These are phyloP conservation scores for Globisporangium spiculum DNA, from an alignment of 352 stramenopile species.

Conservation along the genomic window DNA sequence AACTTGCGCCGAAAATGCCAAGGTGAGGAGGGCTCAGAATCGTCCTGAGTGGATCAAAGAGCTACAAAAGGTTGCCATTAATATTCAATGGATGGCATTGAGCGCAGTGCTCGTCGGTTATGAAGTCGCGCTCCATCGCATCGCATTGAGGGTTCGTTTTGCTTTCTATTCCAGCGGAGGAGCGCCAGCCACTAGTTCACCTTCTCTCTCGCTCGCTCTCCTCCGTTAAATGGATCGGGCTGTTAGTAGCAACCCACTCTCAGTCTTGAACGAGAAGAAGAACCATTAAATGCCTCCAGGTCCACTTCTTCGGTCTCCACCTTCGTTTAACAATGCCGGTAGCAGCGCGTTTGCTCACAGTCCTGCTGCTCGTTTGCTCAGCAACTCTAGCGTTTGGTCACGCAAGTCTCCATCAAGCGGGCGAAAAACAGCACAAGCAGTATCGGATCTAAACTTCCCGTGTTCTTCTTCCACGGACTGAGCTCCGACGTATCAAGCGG, in stretches of 20 bases:
- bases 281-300: not conserved
- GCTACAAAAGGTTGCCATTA: not conserved
- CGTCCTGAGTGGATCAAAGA: no score
- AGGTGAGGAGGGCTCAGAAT: no score
- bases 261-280: not conserved
- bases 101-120: not conserved
- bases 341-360: not conserved
- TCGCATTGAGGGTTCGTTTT: not conserved
- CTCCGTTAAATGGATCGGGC: not conserved
- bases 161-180: not conserved
- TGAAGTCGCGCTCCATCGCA: not conserved
- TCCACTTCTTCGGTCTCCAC: not conserved
- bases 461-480: slow-evolving; percentile 36
- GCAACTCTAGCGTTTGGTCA: not conserved
- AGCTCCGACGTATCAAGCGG: slow-evolving; percentile 3
- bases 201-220: not conserved
- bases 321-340: not conserved
- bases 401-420: not conserved
- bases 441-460: slow-evolving; percentile 15
- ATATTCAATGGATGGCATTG: not conserved
- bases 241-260: not conserved
- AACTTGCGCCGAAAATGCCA: not conserved
- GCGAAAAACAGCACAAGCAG: not conserved
- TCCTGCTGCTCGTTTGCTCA: not conserved
- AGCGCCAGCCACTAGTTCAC: not conserved